Evolutionary conservation across 371 early-diverging fungal genomes (phyloP).

Genomic region (Chytridium lagenaria): DNA sequence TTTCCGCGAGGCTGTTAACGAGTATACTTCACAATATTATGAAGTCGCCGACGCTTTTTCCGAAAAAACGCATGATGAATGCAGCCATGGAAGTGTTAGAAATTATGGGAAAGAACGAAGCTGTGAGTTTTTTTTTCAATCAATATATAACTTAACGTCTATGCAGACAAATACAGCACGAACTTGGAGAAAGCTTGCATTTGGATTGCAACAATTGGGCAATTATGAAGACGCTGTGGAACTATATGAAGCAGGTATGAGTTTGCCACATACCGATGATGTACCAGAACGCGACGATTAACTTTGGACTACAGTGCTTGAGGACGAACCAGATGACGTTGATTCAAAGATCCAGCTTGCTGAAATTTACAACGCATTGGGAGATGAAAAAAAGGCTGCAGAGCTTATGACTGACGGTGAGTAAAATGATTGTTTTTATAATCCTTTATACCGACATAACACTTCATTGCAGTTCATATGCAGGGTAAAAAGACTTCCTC

Average conservation of each 20-base stretch:
- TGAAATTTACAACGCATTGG: slow-evolving; percentile 83
- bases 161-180: slow-evolving; percentile 33
- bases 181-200: slow-evolving; percentile 64
- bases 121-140: slow-evolving; percentile 1
- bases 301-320: too few species aligned
- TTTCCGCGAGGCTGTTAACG: slow-evolving; percentile 57
- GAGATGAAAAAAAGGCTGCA: slow-evolving; percentile 74
- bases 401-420: slow-evolving; percentile 56
- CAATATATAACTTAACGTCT: neutral
- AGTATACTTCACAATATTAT: slow-evolving; percentile 60
- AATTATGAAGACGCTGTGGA: slow-evolving; percentile 68
- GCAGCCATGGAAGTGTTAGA: slow-evolving; percentile 45
- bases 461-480: too few species aligned
- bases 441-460: neutral
- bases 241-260: slow-evolving; percentile 56
- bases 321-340: slow-evolving; percentile 68
- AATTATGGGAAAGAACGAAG: neutral
- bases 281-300: too few species aligned
- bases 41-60: slow-evolving; percentile 86
- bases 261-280: too few species aligned
- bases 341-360: slow-evolving; percentile 81
- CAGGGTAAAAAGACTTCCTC: too few species aligned
- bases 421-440: neutral
- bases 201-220: slow-evolving; percentile 74
- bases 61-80: slow-evolving; percentile 70